These are phyloP conservation scores for Symbiodinium natans DNA, from an alignment of 73 alveolate species.

Conservation along the genomic window DNA sequence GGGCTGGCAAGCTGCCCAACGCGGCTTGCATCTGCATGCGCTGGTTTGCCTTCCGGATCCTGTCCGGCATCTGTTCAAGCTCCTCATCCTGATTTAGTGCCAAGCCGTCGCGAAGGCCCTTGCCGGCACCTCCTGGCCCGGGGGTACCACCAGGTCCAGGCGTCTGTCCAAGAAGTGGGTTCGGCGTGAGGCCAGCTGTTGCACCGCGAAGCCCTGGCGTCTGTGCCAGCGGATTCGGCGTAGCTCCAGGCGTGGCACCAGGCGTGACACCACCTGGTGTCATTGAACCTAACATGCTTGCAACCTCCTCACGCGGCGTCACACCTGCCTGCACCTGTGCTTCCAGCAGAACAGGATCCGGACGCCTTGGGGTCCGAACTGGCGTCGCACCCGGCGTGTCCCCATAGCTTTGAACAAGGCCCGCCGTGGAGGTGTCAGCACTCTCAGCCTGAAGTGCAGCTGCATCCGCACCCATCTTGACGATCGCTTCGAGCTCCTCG, in stretches of 20 bases:
- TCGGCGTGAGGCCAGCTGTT: not conserved
- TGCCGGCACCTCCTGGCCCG: not conserved
- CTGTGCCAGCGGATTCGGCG: slow-evolving; percentile 51
- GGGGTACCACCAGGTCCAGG: slow-evolving; percentile 6
- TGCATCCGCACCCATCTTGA: slow-evolving; percentile 89
- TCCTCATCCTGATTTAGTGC: slow-evolving; percentile 79
- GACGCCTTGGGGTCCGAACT: slow-evolving; percentile 96
- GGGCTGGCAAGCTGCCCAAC: slow-evolving; percentile 96
- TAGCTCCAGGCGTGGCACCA: slow-evolving; percentile 54
- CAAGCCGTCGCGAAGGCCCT: slow-evolving; percentile 94
- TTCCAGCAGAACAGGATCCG: slow-evolving; percentile 95
- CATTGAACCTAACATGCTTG: not conserved
- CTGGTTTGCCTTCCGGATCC: slow-evolving; percentile 49
- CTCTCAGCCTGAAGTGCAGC: slow-evolving; percentile 47
- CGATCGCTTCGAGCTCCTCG: slow-evolving; percentile 95
- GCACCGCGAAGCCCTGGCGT: slow-evolving; percentile 2
- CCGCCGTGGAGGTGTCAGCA: slow-evolving; percentile 74
- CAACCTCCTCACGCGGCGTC: slow-evolving; percentile 5
- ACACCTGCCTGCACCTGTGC: slow-evolving; percentile 94
- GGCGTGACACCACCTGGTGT: slow-evolving; percentile 34
- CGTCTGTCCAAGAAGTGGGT: slow-evolving; percentile 19
- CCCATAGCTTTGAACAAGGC: slow-evolving; percentile 77
- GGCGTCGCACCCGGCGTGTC: slow-evolving; percentile 93
- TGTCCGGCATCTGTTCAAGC: slow-evolving; percentile 86
- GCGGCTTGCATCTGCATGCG: slow-evolving; percentile 89